phyloP scores from a whole-genome alignment of 179 eudicot species.

The Drosera spatulata region DNA sequence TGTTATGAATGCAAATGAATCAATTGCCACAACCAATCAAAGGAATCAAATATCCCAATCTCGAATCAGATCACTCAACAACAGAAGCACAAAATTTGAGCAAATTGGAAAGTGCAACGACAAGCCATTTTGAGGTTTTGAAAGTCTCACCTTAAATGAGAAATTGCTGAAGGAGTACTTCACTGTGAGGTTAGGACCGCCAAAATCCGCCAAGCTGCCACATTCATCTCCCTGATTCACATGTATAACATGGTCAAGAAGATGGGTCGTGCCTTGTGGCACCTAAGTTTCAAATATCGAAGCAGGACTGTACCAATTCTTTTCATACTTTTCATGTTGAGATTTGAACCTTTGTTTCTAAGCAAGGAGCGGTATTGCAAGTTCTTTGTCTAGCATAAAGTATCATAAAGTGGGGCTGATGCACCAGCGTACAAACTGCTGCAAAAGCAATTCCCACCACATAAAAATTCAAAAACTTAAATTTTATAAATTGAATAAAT shows the following conservation, averaged over 20 bases:
- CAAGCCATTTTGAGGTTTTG: background rate
- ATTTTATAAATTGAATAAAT: too few relatives aligned
- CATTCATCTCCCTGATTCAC: conserved; percentile 80
- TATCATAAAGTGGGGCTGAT: too few relatives aligned
- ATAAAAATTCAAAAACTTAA: too few relatives aligned
- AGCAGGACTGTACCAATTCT: conserved; percentile 98
- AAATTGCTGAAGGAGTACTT: conserved; percentile 94
- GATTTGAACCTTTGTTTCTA: conserved; percentile 18
- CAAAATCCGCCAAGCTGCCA: conserved; percentile 72
- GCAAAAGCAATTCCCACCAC: too few relatives aligned
- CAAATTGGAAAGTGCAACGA: background rate
- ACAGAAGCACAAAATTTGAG: too few relatives aligned
- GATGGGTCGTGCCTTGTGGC: background rate
- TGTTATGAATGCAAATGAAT: too few relatives aligned
- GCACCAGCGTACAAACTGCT: too few relatives aligned
- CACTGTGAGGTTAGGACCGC: conserved; percentile 34
- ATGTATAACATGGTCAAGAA: conserved; percentile 7
- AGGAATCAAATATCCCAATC: too few relatives aligned
- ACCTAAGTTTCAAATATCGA: conserved; percentile 5
- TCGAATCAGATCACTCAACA: too few relatives aligned
- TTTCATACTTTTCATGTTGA: conserved; percentile 58
- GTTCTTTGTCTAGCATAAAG: too few relatives aligned
- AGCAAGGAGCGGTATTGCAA: too few relatives aligned
- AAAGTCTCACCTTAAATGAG: conserved; percentile 77
- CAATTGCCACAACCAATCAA: too few relatives aligned